Conservation (phyloP, 345 rosid genomes). For the Euphorbia pulcherrima region DNA sequence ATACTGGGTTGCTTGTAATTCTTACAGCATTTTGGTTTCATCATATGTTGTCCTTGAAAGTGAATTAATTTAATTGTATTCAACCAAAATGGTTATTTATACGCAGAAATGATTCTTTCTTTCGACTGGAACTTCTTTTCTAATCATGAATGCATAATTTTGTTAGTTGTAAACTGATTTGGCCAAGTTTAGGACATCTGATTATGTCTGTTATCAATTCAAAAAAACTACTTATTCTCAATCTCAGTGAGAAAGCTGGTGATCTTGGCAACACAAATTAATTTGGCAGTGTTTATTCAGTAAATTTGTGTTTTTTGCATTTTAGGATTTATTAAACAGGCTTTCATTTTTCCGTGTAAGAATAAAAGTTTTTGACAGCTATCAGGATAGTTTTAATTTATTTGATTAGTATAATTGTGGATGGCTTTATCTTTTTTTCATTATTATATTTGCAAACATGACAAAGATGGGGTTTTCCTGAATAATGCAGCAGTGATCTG, state of each 20-base stretch:
- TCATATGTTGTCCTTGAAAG: slow-evolving; percentile 22
- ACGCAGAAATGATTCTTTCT: slow-evolving; percentile 23
- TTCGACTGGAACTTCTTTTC: slow-evolving; percentile 10
- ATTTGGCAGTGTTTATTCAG: not conserved
- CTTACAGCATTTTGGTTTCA: slow-evolving; percentile 22
- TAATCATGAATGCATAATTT: not conserved
- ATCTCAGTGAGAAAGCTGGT: not conserved
- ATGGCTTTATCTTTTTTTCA: not conserved
- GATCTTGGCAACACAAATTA: not conserved
- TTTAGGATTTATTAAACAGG: not conserved
- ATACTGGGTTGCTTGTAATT: slow-evolving; percentile 24
- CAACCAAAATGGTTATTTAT: slow-evolving; percentile 28
- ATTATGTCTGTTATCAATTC: not conserved
- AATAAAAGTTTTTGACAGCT: not conserved
- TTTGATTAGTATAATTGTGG: not conserved
- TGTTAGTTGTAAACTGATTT: slow-evolving; percentile 4
- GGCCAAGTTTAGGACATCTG: not conserved
- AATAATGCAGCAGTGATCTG: not conserved
- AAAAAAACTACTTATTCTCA: not conserved
- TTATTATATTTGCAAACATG: not conserved
- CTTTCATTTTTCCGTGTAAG: not conserved
- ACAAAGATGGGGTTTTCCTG: not conserved
- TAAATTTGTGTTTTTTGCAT: not conserved
- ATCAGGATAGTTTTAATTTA: not conserved
- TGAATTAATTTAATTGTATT: slow-evolving; percentile 17